These are phyloP conservation scores for Cladosporium austrohemisphaericum DNA, from an alignment of 2,329 filamentous ascomycete genomes.

Conservation along the genomic window DNA sequence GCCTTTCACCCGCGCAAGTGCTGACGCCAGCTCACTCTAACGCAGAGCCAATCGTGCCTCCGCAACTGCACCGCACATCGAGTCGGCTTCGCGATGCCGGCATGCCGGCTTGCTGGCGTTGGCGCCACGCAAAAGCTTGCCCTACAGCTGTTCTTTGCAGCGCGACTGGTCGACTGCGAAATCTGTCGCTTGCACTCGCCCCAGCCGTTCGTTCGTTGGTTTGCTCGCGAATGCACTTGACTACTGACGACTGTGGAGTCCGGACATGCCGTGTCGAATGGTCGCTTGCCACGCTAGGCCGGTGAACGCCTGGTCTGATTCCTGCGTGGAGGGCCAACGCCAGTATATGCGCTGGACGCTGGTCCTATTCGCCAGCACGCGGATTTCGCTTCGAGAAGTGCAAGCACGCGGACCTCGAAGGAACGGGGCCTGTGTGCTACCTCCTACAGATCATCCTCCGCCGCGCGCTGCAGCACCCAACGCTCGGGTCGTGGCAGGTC, in stretches of 20 bases:
- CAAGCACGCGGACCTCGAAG: background rate
- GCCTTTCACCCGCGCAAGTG: conserved; percentile 6
- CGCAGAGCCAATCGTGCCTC: conserved; percentile 9
- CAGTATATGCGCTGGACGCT: conserved; percentile 2
- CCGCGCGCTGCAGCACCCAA: background rate
- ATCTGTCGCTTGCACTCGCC: background rate
- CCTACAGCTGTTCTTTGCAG: background rate
- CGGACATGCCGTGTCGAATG: conserved; percentile 4
- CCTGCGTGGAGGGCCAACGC: too few relatives aligned
- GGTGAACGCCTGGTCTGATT: background rate
- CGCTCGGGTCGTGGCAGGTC: conserved; percentile 14
- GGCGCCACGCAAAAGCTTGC: conserved; percentile 12
- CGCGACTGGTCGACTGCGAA: background rate
- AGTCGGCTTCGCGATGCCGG: too few relatives aligned
- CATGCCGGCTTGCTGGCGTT: conserved; percentile 1
- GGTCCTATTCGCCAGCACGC: conserved; percentile 1
- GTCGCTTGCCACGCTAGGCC: conserved; percentile 4
- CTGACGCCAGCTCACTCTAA: conserved; percentile 11
- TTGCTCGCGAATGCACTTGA: background rate
- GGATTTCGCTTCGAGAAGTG: conserved; percentile 9
- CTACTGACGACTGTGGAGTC: background rate
- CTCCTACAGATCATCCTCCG: background rate
- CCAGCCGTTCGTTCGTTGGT: conserved; percentile 5
- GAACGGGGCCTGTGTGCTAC: background rate
- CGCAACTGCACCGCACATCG: background rate